Evolutionary conservation across 495 filamentous ascomycete genomes (phyloP), one percentile per base, ranked within the genome.

Genomic region (Aspergillus haitiensis): DNA sequence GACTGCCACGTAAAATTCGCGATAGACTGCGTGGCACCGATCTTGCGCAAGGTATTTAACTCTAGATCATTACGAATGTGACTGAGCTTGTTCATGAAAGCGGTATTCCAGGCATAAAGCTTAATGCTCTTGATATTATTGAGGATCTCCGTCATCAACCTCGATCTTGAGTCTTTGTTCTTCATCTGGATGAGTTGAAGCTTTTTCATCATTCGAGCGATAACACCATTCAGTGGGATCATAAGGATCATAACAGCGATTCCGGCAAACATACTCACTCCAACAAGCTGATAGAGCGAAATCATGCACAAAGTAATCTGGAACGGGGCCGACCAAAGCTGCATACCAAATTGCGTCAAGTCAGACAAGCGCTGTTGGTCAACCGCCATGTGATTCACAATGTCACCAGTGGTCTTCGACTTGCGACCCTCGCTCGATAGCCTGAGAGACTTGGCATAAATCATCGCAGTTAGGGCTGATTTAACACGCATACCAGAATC

Each of bases 121-220:
- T 99, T 98, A 77, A 98, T 98, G 70, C 90, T 93, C 78, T 98
- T 98, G 86, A 98, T 97, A 72, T 97, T 97, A 81, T 98, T 98
- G 67, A 98, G 76, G 60, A 99, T 98, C 77, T 99, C 95, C 6
- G 95, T 94, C 82, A 97, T 96, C 55, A 99, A 72, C 36, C 93
- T 81, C 31, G 94, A 96, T 61, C 95, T 86, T 7, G 92, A 84
- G 66, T 99, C 95, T 74, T 99, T 99, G 75, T 98, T 98, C 78
- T 93, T 96, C 95, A 99, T 99, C 75, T 99, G 95, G 58, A 83
- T 75, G 71, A 97, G 96, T 70, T 98, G 95, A 51, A 99, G 76
- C 21, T 78, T 91, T 75, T 97, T 98, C 92, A 97, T 96, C 63
- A 95, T 75, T 56, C 86, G 82, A 13, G 95, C 95, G 72, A 98